Evolutionary conservation across 2,329 filamentous ascomycete genomes (phyloP), one percentile per base, ranked within the genome.

Genomic region (Alternaria dauci): DNA sequence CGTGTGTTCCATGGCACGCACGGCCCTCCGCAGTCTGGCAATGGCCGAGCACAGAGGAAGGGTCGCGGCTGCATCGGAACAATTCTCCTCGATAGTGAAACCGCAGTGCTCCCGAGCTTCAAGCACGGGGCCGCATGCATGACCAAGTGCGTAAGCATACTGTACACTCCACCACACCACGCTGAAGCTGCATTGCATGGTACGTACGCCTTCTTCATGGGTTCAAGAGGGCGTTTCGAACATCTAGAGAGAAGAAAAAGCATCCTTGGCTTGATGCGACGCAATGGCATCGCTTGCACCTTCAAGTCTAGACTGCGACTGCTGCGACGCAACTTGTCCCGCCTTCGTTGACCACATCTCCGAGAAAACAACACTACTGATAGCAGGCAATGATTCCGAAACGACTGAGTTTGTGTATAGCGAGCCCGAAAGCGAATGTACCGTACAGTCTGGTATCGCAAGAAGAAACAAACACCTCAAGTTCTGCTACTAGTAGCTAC

Each of bases 1-100:
- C 52, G 52, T 59, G 57, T 52, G 20, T 36, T 50, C 46, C 46
- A 12, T 26, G 14, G 30, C 7, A 36, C 44, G 57, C 57, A 59
- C 57, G 57, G 52, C 18, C 57, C 43, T 34, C 46, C 20, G 30
- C 46, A 36, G 46, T 26, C 46, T 50, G 46, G 11, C 20, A 50
- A 48, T 36, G 34, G 32, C 32, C 20, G 46, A 32, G 36, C 36
- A 32, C 46, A 25, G 50, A 28, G 14, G 25, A 25, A 48, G 41
- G 50, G 36, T 32, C 26, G 12, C 38, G 34, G 48, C 32, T 58
- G 55, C 16, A 16, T 52, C 51, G 41, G 41, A 50, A 32, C 41
- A 46, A 26, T 32, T 41, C 23, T 30, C 48, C 20, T 50, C 11
- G 16, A 55, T 53, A 25, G 32, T 58, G 55, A 58, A 54, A 54